Conservation (phyloP, 306 rosid genomes). For the Lotus japonicus region DNA sequence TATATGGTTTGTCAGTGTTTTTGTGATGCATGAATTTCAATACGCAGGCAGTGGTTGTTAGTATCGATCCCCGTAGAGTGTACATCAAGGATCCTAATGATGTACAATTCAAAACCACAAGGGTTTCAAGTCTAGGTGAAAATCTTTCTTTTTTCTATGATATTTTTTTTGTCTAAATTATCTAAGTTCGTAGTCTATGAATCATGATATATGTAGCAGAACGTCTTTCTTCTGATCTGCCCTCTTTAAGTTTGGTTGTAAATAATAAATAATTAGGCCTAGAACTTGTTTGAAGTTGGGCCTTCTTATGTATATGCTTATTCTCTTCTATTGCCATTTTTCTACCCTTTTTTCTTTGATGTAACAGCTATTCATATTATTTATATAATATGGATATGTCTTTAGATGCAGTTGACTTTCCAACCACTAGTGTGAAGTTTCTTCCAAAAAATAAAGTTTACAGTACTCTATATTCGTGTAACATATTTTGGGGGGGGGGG, state of each 20-base stretch:
- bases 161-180: background rate
- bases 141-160: background rate
- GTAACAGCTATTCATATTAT: background rate
- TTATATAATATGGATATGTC: background rate
- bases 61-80: slow-evolving; percentile 90
- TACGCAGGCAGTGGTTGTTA: slow-evolving; percentile 90
- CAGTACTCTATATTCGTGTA: background rate
- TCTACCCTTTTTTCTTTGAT: background rate
- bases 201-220: background rate
- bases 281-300: background rate
- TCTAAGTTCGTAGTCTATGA: background rate
- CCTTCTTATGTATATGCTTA: background rate
- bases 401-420: background rate
- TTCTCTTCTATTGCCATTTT: background rate
- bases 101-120: slow-evolving; percentile 60
- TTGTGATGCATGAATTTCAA: slow-evolving; percentile 3
- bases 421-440: background rate
- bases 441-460: background rate
- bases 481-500: background rate
- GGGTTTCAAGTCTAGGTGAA: slow-evolving; percentile 59
- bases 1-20: background rate
- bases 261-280: too few species aligned
- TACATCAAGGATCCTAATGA: slow-evolving; percentile 63
- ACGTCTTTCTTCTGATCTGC: background rate
- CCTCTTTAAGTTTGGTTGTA: too few species aligned